Evolutionary conservation across 768 basidiomycete genomes (phyloP).

Genomic region (Kwoniella sp.): DNA sequence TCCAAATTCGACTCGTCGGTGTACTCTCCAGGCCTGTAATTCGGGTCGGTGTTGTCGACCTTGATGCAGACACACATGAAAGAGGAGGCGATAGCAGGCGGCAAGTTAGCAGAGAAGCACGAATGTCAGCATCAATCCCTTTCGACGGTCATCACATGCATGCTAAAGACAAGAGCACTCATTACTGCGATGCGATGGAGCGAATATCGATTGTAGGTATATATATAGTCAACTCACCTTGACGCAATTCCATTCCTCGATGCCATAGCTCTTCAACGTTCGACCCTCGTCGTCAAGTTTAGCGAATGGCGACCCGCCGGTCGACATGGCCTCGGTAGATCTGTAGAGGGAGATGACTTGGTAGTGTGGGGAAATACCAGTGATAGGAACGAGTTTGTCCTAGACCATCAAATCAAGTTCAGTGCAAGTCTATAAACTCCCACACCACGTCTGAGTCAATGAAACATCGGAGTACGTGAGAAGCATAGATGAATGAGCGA

Average conservation of each 20-base stretch:
- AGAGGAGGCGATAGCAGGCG: background rate
- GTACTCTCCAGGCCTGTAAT: conserved; percentile 74
- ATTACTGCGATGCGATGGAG: too few species aligned
- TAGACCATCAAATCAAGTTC: conserved; percentile 51
- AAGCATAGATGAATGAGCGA: too few species aligned
- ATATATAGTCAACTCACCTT: conserved; percentile 64
- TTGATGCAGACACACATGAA: conserved; percentile 51
- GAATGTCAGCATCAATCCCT: too few species aligned
- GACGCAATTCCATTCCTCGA: conserved; percentile 76
- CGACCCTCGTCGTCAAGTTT: conserved; percentile 69
- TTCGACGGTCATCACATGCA: too few species aligned
- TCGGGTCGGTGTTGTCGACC: conserved; percentile 78
- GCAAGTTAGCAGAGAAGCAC: conserved; percentile 1
- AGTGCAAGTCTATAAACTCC: too few species aligned
- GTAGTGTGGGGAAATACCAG: conserved; percentile 78
- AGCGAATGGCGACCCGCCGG: conserved; percentile 57
- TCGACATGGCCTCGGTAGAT: conserved; percentile 60
- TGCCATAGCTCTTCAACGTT: conserved; percentile 72
- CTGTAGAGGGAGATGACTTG: conserved; percentile 71
- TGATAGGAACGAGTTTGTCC: conserved; percentile 83
- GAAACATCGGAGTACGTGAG: too few species aligned
- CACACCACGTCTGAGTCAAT: too few species aligned
- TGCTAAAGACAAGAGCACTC: too few species aligned
- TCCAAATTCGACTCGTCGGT: conserved; percentile 83
- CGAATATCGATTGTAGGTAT: too few species aligned